phyloP scores from a whole-genome alignment of 176 grass and related monocot species.

The Eleusine indica region DNA sequence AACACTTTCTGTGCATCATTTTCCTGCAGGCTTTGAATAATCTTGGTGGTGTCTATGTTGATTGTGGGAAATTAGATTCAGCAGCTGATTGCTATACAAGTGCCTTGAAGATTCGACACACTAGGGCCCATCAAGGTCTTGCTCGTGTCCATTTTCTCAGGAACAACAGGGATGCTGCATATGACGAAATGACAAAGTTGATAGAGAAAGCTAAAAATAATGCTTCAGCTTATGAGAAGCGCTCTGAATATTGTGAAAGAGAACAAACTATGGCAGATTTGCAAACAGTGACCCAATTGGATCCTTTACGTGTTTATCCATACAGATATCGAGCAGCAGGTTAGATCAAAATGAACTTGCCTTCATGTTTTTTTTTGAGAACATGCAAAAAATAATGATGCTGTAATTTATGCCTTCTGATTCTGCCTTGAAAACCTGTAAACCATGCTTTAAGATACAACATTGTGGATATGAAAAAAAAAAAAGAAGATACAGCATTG shows the following conservation, averaged over 20 bases:
- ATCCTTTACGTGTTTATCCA: conserved; percentile 85
- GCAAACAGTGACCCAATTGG: conserved; percentile 75
- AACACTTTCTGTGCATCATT: conserved; percentile 12
- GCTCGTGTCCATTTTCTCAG: conserved; percentile 83
- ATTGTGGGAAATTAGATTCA: conserved; percentile 80
- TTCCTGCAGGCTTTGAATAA: conserved; percentile 89
- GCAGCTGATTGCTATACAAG: conserved; percentile 94
- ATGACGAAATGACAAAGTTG: conserved; percentile 91
- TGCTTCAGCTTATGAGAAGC: conserved; percentile 94
- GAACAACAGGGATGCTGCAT: conserved; percentile 78
- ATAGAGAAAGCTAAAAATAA: conserved; percentile 86
- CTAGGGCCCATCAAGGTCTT: conserved; percentile 92
- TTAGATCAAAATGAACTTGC: conserved; percentile 43
- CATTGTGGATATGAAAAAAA: neutral
- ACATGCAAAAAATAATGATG: neutral
- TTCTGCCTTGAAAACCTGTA: conserved; percentile 1
- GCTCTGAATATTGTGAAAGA: conserved; percentile 82
- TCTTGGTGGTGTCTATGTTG: conserved; percentile 94
- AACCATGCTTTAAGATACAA: neutral
- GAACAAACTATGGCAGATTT: conserved; percentile 85
- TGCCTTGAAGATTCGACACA: conserved; percentile 91
- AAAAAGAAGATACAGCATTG: neutral
- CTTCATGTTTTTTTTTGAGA: conserved; percentile 5
- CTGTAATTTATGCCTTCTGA: neutral
- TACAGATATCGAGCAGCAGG: conserved; percentile 96